Percentiles rank a stretch among this genome's conserved stretches.
phyloP scores from a whole-genome alignment of 257 asterid species.

The Ophiorrhiza pumila region DNA sequence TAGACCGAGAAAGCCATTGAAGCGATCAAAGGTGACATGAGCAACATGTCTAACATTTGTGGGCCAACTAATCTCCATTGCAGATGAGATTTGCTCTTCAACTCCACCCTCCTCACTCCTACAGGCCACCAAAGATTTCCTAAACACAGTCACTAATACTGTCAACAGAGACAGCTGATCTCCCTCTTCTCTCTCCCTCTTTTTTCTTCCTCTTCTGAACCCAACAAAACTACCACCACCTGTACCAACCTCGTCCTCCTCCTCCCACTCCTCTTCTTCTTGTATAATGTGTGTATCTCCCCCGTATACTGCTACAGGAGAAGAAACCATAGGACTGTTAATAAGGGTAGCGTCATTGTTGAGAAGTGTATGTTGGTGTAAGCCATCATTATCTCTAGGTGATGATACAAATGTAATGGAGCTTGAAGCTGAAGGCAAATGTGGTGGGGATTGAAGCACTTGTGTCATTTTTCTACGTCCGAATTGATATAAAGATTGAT shows the following conservation, averaged over 20 bases:
- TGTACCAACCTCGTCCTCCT: slow-evolving; percentile 11
- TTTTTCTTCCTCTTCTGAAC: slow-evolving; percentile 23
- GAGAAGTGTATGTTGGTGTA: slow-evolving; percentile 37
- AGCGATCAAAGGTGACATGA: slow-evolving; percentile 59
- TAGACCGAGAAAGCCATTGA: slow-evolving; percentile 61
- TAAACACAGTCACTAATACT: slow-evolving; percentile 40
- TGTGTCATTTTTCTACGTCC: slow-evolving; percentile 41
- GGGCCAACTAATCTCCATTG: slow-evolving; percentile 48
- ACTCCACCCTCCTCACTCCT: slow-evolving; percentile 23
- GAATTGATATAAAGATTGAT: slow-evolving; percentile 12
- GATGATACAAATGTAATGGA: slow-evolving; percentile 31
- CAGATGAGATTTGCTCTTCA: slow-evolving; percentile 27
- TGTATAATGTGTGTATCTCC: slow-evolving; percentile 24
- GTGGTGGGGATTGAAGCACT: slow-evolving; percentile 44
- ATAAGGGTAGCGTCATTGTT: slow-evolving; percentile 4
- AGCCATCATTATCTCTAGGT: slow-evolving; percentile 46
- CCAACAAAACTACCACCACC: slow-evolving; percentile 2
- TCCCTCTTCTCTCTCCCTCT: slow-evolving; percentile 40
- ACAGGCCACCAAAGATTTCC: slow-evolving; percentile 46
- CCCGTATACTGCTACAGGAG: slow-evolving; percentile 34
- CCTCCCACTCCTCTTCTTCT: slow-evolving; percentile 19
- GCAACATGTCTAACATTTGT: slow-evolving; percentile 60
- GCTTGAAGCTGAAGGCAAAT: slow-evolving; percentile 54
- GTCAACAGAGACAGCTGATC: slow-evolving; percentile 40
- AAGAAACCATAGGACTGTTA: slow-evolving; percentile 16